Conservation (phyloP, 257 asterid genomes). For the Scutellaria barbata region DNA sequence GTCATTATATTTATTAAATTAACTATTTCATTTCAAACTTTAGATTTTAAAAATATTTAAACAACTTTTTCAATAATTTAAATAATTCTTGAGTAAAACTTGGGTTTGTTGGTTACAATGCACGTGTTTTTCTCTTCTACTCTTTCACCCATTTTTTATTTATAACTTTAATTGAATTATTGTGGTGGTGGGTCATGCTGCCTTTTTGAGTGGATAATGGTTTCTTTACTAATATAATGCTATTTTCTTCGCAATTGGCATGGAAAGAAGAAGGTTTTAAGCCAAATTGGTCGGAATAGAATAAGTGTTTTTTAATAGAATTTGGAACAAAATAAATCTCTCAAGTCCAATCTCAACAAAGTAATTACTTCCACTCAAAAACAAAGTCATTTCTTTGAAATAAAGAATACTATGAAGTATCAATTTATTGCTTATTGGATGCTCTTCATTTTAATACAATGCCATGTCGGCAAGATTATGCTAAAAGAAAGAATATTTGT, state of each 20-base stretch:
- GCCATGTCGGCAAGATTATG: constrained; percentile 5
- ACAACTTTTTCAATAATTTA: no score
- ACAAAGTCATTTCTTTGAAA: not conserved
- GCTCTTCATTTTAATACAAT: not conserved
- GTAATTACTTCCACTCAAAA: not conserved
- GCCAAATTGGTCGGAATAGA: not conserved
- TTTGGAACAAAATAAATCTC: no score
- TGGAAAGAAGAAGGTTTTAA: not conserved
- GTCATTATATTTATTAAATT: no score
- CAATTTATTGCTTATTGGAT: not conserved
- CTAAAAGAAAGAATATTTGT: not conserved
- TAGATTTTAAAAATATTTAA: no score
- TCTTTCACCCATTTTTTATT: no score
- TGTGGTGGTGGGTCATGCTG: no score
- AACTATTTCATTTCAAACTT: no score
- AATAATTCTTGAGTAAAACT: no score
- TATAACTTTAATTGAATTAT: no score
- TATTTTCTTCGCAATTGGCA: not conserved
- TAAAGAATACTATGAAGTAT: not conserved
- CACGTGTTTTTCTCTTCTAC: no score
- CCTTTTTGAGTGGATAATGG: not conserved
- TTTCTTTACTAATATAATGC: not conserved
- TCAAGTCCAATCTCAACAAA: no score
- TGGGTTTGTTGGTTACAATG: no score
- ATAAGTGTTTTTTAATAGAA: not conserved